phyloP scores from a whole-genome alignment of 306 rosid species.

The Inga oerstediana region DNA sequence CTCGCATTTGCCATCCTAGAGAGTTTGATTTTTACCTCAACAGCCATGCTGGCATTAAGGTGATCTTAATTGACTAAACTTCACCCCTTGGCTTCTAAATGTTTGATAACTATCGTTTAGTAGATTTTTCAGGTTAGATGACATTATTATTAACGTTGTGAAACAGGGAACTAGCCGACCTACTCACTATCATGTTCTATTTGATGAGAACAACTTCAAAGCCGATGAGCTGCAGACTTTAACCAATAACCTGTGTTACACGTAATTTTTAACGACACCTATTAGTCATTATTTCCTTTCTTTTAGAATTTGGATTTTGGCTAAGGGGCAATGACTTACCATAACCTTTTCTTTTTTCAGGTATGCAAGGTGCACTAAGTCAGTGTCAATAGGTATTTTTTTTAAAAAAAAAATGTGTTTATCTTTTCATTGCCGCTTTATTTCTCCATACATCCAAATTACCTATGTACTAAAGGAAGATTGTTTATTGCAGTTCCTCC shows the following conservation, averaged over 20 bases:
- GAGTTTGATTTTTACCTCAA: constrained; percentile 66
- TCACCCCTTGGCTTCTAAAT: not conserved
- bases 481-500: constrained; percentile 47
- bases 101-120: not conserved
- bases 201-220: constrained; percentile 36
- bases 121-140: not conserved
- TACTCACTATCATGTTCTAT: constrained; percentile 45
- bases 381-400: constrained; percentile 43
- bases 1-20: constrained; percentile 51
- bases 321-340: not conserved
- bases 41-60: constrained; percentile 71
- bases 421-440: not conserved
- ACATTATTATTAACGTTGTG: not conserved
- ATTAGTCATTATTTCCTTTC: too few species aligned
- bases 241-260: constrained; percentile 47
- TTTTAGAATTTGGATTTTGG: too few species aligned
- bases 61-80: not conserved
- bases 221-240: constrained; percentile 39
- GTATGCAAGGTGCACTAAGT: constrained; percentile 52
- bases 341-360: constrained; percentile 11
- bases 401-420: not conserved
- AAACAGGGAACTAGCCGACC: constrained; percentile 56
- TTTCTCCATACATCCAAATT: not conserved
- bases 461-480: not conserved
- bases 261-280: constrained; percentile 28